These are phyloP conservation scores for Daldinia sp. DNA, from an alignment of 2,329 filamentous ascomycete genomes.

Conservation along the genomic window DNA sequence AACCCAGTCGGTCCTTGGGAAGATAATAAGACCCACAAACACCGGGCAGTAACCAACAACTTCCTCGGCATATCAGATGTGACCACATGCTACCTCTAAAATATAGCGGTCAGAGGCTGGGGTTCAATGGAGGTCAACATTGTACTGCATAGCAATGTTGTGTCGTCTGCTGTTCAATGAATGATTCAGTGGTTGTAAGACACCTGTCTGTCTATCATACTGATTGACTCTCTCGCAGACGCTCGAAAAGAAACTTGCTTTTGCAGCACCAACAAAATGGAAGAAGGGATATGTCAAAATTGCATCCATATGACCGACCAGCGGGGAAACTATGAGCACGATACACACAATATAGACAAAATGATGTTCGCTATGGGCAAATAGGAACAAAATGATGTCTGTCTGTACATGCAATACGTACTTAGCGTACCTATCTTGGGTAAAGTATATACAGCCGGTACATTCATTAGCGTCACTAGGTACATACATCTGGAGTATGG, in stretches of 20 bases:
- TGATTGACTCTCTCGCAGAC: constrained; percentile 12
- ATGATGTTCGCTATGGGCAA: neutral
- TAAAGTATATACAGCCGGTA: constrained; percentile 1
- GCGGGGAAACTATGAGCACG: constrained; percentile 1
- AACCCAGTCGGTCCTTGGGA: constrained; percentile 7
- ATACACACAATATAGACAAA: neutral
- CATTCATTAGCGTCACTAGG: neutral
- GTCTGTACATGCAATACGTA: neutral
- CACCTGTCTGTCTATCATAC: neutral
- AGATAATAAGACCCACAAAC: constrained; percentile 22
- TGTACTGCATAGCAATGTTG: constrained; percentile 2
- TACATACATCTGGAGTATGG: constrained; percentile 8
- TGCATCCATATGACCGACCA: constrained; percentile 11
- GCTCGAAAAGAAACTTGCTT: constrained; percentile 23
- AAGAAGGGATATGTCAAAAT: constrained; percentile 13
- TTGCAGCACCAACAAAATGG: constrained; percentile 17
- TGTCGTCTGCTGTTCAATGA: neutral
- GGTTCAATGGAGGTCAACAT: neutral
- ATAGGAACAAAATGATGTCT: neutral
- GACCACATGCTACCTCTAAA: constrained; percentile 20
- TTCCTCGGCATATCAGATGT: constrained; percentile 30
- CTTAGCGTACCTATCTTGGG: neutral
- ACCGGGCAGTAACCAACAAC: constrained; percentile 11
- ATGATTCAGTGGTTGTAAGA: constrained; percentile 17
- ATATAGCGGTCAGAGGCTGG: constrained; percentile 3